Conservation (phyloP, 495 filamentous ascomycete genomes). For the Aspergillus nanangensis region DNA sequence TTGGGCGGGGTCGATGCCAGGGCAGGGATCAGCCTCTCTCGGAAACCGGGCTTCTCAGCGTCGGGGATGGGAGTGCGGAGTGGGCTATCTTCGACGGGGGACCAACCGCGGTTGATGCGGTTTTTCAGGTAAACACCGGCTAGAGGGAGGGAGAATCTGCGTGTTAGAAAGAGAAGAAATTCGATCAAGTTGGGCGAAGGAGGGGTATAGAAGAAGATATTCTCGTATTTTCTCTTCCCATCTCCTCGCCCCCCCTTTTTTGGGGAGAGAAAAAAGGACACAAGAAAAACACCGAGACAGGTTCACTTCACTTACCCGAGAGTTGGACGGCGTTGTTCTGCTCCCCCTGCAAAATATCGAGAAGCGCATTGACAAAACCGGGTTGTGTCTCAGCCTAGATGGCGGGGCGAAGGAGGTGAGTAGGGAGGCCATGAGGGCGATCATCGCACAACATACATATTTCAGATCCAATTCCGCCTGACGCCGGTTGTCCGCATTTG, state of each 20-base stretch:
- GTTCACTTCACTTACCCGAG: constrained; percentile 60
- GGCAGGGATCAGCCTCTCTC: constrained; percentile 81
- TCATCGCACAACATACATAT: constrained; percentile 62
- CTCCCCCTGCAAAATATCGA: constrained; percentile 86
- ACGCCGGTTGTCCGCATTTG: constrained; percentile 78
- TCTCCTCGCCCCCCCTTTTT: too few relatives aligned
- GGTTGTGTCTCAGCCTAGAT: constrained; percentile 82
- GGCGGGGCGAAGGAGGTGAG: not conserved
- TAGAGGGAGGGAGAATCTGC: constrained; percentile 33
- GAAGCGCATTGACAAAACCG: constrained; percentile 83
- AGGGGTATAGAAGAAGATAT: too few relatives aligned
- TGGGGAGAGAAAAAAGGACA: constrained; percentile 10
- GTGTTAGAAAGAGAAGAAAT: constrained; percentile 8
- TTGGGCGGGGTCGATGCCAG: constrained; percentile 73
- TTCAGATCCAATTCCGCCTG: constrained; percentile 91
- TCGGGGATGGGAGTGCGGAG: constrained; percentile 71
- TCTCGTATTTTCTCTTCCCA: too few relatives aligned
- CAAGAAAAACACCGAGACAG: constrained; percentile 4
- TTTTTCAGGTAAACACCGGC: constrained; percentile 98
- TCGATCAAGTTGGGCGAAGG: too few relatives aligned
- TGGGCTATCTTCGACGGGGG: constrained; percentile 62
- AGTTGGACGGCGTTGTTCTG: constrained; percentile 77
- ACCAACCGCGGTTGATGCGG: constrained; percentile 87
- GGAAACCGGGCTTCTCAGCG: constrained; percentile 81
- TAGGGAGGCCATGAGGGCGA: constrained; percentile 8